Evolutionary conservation across 78 protist genomes (phyloP), one percentile per base, ranked within the genome.

Genomic region (Guillardia theta): DNA sequence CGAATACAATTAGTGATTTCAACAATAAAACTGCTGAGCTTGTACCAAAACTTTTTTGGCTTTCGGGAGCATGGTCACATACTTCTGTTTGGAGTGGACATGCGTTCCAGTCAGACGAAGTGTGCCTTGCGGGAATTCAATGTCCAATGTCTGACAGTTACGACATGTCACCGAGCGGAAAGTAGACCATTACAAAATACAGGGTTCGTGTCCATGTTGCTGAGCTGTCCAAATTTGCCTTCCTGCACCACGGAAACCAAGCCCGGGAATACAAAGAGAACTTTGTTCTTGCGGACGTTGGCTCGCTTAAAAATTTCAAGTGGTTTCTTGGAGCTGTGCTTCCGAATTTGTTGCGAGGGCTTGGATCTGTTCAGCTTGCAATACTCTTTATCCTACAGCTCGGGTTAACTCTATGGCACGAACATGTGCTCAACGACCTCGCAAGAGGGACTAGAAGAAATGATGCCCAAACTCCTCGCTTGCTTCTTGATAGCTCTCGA

Each of bases 201-300:
- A 24, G 83, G 83, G 83, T 70, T 70, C 45, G 15, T 70, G 83
- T 70, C 83, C 83, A 70, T 70, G 41, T 70, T 43, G 83, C 36
- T 15, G 36, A 70, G 83, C 83, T 70, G 83, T 43, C 83, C 83
- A 12, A 70, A 24, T 43, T 70, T 70, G 5, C 83, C 83, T 43
- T 70, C 83, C 22, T 70, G 83, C 83, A 70, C 22, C 45, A 70
- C 83, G 21, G 83, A 70, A 1, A 70, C 83, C 45, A 70, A 43
- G 27, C 83, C 83, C 4, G 83, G 83, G 83, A 70, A 70, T 43
- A 70, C 21, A 43, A 70, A 33, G 83, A 70, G n/a, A 36, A 70
- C 83, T 24, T 70, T 70, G 41, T 70, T 70, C 41, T 24, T 70
- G 5, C 83, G 83, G 10, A 33, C 83, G 0, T 36, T 70, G 83